These are phyloP conservation scores for Peltaster fructicola DNA, from an alignment of 2,329 filamentous ascomycete genomes.

Conservation along the genomic window DNA sequence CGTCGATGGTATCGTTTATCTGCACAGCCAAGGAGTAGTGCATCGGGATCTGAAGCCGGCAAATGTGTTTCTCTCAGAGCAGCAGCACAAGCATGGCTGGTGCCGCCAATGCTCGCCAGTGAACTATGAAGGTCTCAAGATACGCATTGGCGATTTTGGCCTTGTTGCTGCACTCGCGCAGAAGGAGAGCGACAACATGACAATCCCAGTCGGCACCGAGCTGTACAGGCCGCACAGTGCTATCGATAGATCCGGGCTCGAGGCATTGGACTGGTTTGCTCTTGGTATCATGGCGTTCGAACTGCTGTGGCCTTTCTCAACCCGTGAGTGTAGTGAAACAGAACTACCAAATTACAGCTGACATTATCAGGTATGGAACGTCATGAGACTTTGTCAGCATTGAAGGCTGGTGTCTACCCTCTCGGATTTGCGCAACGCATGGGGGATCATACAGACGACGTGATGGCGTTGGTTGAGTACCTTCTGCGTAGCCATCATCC, in stretches of 20 bases:
- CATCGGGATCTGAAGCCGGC: slow-evolving; percentile 53
- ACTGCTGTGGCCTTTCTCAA: slow-evolving; percentile 35
- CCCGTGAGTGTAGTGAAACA: slow-evolving; percentile 13
- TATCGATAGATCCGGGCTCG: slow-evolving; percentile 21
- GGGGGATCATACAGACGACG: too few relatives aligned
- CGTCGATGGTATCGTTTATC: slow-evolving; percentile 45
- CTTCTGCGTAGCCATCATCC: too few relatives aligned
- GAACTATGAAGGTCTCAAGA: slow-evolving; percentile 12
- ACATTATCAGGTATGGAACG: slow-evolving; percentile 21
- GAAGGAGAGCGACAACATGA: slow-evolving; percentile 6
- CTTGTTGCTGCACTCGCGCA: slow-evolving; percentile 39
- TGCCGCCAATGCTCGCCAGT: not conserved
- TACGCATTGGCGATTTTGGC: slow-evolving; percentile 52
- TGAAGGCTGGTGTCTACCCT: slow-evolving; percentile 32
- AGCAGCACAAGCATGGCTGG: not conserved
- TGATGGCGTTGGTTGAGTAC: too few relatives aligned
- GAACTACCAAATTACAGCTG: too few relatives aligned
- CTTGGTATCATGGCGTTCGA: slow-evolving; percentile 47
- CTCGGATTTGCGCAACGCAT: slow-evolving; percentile 2
- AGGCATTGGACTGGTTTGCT: slow-evolving; percentile 42
- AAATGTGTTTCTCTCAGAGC: slow-evolving; percentile 43
- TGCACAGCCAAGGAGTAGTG: slow-evolving; percentile 42
- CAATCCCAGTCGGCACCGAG: slow-evolving; percentile 37
- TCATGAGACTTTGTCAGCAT: slow-evolving; percentile 16
- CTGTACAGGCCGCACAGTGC: slow-evolving; percentile 38